Base-by-base conservation (phyloP, 2,329 filamentous ascomycete genomes). In the Chaetomium sp. region DNA sequence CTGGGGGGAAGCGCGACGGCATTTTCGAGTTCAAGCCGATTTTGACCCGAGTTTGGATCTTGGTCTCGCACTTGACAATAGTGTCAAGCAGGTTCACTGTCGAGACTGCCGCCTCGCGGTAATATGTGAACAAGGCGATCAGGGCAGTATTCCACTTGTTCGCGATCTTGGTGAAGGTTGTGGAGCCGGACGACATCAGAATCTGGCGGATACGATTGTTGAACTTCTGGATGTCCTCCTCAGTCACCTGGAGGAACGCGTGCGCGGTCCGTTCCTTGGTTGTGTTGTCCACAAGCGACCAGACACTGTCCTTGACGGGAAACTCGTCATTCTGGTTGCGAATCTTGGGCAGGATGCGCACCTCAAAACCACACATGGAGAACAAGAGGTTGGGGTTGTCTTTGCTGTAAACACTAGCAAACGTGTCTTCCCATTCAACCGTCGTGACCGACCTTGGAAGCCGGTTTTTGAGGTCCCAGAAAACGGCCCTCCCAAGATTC, bases 141-240 rank as follows among this genome's bases (percentile, higher is more conserved):
- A 99, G 79, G 1, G 92, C 95, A 0, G 95, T 99, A 78, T 99
- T 99, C 95, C 96, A 99, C 80, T 99, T 99, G 80, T 99, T 99
- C 55, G 96, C 95, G 74, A 99, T 99, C 85, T 99, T 99, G 54
- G 95, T 99, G 80, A 99, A 99, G 0, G 95, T 99, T 0, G 95
- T 99, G 5, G 92, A 97, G n/a, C 95, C 96, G 65, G 95, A 98
- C 12, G 94, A 98, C 95, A 99, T 99, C 63, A 99, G 84, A 75
- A 99, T 99, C 74, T 99, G 95, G 65, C 95, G 88, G 74, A 99
- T 99, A 50, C 96, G 89, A 77, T 99, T 99, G 79, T 99, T 99
- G 83, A 99, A 99, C 78, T 98, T 98, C 70, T 94, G 90, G 57
- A 99, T 94, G 74, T 99, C 95, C 75, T 98, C 95, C 74, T 98